phyloP scores from a whole-genome alignment of 2,329 filamentous ascomycete species.

The Cordyceps cicadae region DNA sequence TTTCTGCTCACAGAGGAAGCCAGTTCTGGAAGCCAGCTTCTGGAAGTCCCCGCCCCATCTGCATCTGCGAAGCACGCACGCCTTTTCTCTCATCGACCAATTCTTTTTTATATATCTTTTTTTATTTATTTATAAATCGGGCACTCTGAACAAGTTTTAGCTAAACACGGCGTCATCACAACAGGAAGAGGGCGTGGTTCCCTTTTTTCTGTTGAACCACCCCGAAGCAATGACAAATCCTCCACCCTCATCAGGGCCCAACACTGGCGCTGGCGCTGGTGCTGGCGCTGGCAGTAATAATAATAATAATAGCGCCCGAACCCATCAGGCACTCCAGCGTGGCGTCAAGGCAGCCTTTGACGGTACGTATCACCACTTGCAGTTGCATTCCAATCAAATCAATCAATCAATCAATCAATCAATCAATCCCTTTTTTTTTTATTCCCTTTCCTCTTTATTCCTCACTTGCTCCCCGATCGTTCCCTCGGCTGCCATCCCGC shows the following conservation, averaged over 20 bases:
- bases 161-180: background rate
- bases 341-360: conserved; percentile 54
- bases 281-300: conserved; percentile 26
- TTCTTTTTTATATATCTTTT: no score
- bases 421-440: no score
- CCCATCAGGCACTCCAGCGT: conserved; percentile 43
- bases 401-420: background rate
- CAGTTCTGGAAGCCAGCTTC: no score
- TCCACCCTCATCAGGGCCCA: conserved; percentile 31
- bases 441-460: conserved; percentile 7
- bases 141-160: background rate
- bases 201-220: background rate
- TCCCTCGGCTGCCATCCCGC: background rate
- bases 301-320: conserved; percentile 29
- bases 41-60: no score
- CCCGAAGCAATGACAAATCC: conserved; percentile 41
- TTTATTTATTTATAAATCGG: background rate
- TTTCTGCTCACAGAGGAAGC: no score
- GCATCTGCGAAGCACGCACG: background rate
- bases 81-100: background rate
- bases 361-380: conserved; percentile 34
- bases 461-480: no score
- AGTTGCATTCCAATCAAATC: background rate
- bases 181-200: background rate
- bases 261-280: conserved; percentile 26